Conservation (phyloP, 805 yeast genomes). For the Yamadazyma nakazawae region DNA sequence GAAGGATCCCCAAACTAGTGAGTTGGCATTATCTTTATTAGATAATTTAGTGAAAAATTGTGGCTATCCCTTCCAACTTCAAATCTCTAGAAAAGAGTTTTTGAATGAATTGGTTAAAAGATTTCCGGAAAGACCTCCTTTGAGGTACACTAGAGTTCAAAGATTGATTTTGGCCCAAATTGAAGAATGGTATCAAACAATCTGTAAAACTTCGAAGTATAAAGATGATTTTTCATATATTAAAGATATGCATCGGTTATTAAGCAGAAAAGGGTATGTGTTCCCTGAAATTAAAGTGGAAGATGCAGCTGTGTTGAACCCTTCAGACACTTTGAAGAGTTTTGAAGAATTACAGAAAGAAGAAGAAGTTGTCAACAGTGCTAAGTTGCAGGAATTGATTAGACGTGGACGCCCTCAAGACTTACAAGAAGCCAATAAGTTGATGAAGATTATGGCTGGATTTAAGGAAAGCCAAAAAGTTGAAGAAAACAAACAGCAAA, state of each 20-base stretch:
- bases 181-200: constrained; percentile 96
- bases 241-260: constrained; percentile 91
- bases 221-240: constrained; percentile 90
- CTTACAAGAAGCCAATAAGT: constrained; percentile 89
- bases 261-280: constrained; percentile 84
- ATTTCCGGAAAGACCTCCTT: constrained; percentile 93
- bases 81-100: constrained; percentile 91
- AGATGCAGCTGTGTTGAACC: constrained; percentile 90
- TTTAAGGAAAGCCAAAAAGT: constrained; percentile 74
- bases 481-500: constrained; percentile 70
- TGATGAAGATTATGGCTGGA: constrained; percentile 98
- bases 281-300: constrained; percentile 90
- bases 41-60: constrained; percentile 96
- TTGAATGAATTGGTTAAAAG: constrained; percentile 87
- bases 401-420: constrained; percentile 96
- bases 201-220: constrained; percentile 84
- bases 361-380: constrained; percentile 88
- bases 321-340: constrained; percentile 80
- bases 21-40: constrained; percentile 76
- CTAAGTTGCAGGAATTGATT: constrained; percentile 91
- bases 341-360: constrained; percentile 89
- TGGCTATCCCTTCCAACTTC: constrained; percentile 95
- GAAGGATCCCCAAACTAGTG: constrained; percentile 77
- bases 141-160: constrained; percentile 79
- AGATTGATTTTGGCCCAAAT: constrained; percentile 81